These are phyloP conservation scores for Xanthoparmelia taractica DNA, from an alignment of 495 filamentous ascomycete genomes.

Conservation along the genomic window DNA sequence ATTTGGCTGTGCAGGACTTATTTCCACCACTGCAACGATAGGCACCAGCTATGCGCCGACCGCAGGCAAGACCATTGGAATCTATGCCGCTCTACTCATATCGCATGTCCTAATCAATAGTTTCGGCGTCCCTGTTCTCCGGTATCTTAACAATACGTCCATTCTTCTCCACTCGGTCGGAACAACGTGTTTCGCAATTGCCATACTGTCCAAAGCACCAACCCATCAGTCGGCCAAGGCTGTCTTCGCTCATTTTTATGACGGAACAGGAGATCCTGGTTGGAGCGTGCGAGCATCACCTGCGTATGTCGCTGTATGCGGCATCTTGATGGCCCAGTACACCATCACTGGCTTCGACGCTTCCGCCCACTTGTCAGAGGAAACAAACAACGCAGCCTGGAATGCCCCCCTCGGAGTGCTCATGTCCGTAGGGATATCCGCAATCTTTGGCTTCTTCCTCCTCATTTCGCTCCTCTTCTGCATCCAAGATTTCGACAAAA, in stretches of 20 bases:
- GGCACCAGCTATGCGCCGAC: constrained; percentile 46
- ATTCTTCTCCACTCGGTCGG: constrained; percentile 54
- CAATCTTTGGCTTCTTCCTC: constrained; percentile 58
- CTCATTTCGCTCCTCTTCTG: constrained; percentile 51
- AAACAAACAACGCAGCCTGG: constrained; percentile 53
- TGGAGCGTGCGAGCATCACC: constrained; percentile 45
- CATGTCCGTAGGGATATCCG: constrained; percentile 48
- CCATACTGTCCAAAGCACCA: constrained; percentile 54
- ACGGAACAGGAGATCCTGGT: constrained; percentile 41
- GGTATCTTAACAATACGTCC: constrained; percentile 54
- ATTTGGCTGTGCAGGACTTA: constrained; percentile 55
- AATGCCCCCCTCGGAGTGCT: constrained; percentile 54
- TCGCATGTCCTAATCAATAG: constrained; percentile 52
- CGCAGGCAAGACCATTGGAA: constrained; percentile 49
- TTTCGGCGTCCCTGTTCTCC: constrained; percentile 50
- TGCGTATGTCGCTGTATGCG: constrained; percentile 49
- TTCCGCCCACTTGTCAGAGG: constrained; percentile 51
- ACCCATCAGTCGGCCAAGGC: constrained; percentile 52
- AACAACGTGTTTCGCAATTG: constrained; percentile 49
- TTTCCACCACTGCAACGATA: constrained; percentile 51
- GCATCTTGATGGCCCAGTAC: constrained; percentile 49
- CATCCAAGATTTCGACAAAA: constrained; percentile 47
- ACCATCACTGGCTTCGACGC: constrained; percentile 44
- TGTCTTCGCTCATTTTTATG: constrained; percentile 54
- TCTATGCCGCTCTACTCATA: constrained; percentile 53